Evolutionary conservation across 345 rosid species (phyloP), one percentile per base, ranked within the genome.

Genomic region (Euclidium syriacum): DNA sequence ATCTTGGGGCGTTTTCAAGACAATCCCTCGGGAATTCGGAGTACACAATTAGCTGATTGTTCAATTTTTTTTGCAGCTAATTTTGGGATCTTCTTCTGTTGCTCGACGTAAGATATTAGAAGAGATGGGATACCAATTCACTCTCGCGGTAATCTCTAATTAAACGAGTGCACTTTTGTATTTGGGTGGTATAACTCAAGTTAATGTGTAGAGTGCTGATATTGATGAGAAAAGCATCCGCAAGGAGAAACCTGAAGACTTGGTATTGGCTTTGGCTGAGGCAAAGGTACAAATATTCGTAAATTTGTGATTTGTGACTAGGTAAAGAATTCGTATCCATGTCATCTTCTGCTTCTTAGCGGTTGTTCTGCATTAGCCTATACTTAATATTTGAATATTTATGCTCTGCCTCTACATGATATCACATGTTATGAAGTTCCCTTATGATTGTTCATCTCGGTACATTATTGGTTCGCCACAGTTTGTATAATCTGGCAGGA

Each of bases 111-210:
- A 78, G 66, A 82, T 92, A 26, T 55, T 92, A 32, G 65, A 79
- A 23, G 94, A 92, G 15, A 92, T 92, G 98, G 97, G 94, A 64
- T 87, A 92, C 72, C 77, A 87, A 43, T 92, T 92, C 82, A 75
- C 87, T 5, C 66, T 89, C 55, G 44, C 77, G 83, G 98, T 92
- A 79, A 40, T 30, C 30, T 46, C 29, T 24, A 16, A 9, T 15
- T 43, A 10, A 18, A 50, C 7, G 30, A 11, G 5, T 10, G 19
- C 6, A 50, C 1, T 39, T 50, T 10, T 15, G 7, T 8, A 8
- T 22, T 26, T 42, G 34, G 26, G 12, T 43, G 6, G 2, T 49
- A 9, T 9, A 4, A 6, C 47, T 10, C 32, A 30, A 58, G 42
- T 43, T 39, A n/a, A n/a, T n/a, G n/a, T 49, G 32, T 70, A 89